Conservation (phyloP, 148 eudicot species). For the Cornus suecica region DNA sequence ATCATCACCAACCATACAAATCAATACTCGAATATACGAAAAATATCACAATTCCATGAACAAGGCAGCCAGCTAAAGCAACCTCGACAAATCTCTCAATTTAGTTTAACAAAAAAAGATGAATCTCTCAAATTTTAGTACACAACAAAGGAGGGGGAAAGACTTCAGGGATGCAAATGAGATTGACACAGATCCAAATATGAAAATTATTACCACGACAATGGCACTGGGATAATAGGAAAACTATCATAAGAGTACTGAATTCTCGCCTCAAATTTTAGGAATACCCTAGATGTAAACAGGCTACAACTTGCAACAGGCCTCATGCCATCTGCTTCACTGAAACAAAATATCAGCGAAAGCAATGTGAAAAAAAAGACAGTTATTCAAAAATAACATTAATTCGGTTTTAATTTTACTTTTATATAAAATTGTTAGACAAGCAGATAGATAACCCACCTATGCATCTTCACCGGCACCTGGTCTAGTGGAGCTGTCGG, state of each 20-base stretch:
- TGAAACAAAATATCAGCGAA: not conserved
- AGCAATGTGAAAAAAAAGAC: too few species aligned
- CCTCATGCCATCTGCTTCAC: not conserved
- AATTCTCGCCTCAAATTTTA: not conserved
- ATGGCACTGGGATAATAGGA: not conserved
- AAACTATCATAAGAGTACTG: not conserved
- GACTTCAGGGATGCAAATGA: too few species aligned
- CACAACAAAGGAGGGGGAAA: not conserved
- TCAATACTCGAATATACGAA: too few species aligned
- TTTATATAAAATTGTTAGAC: not conserved
- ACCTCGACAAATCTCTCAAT: not conserved
- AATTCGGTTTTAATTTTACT: too few species aligned
- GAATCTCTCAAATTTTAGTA: not conserved
- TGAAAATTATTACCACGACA: not conserved
- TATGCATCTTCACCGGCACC: constrained; percentile 26
- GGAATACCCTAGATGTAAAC: not conserved
- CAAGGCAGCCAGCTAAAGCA: not conserved
- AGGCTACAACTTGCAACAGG: not conserved
- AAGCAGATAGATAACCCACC: constrained; percentile 8
- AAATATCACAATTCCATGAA: not conserved
- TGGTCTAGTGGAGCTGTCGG: constrained; percentile 13
- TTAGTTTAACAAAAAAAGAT: not conserved
- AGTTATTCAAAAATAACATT: not conserved
- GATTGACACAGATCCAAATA: not conserved
- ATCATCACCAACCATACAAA: too few species aligned